Evolutionary conservation across 306 rosid species (phyloP), one percentile per base, ranked within the genome.

Genomic region (Elaeagnus macrophylla): DNA sequence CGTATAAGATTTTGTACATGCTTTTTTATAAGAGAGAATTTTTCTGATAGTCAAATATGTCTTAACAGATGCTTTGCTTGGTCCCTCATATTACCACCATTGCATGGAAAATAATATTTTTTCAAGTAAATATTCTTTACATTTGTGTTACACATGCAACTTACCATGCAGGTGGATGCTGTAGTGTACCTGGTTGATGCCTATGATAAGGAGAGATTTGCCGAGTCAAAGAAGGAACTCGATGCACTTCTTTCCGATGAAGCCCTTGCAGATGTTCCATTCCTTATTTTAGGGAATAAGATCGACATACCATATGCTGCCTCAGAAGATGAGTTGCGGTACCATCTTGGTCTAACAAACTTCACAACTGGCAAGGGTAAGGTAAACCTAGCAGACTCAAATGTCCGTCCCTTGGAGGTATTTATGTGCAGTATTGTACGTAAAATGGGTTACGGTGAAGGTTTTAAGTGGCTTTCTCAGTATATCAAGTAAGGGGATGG

Each of bases 331-430:
- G 77, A 83, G 96, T 39, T 77, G n/a, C 71, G 78, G 42, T 79
- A 61, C 71, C 77, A 75, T 72, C 71, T 87, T 20, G 94, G 94
- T 17, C 75, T 87, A 64, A 61, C 68, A 67, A 83, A 77, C 89
- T 87, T 46, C 78, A 77, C 82, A 7, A 77, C 82, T 7, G 82
- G 82, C 57, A 77, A 77, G 73, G 82, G 82, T 3, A 77, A 72
- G 53, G 78, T 77, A 61, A 77, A 57, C 63, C 78, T 77, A 41
- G 55, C 73, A 0, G 69, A 72, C 54, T 64, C 82, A 3, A 77
- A 59, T 7, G 82, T 77, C 17, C 65, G 82, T 48, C 82, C 82
- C 37, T 78, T 77, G 44, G 82, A 77, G 72, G 82, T 77, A 46
- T 77, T 68, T 62, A 77, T 77, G 82, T 77, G 82, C 66, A 77